These are phyloP conservation scores for Trichophyton simii DNA, from an alignment of 2,329 filamentous ascomycete genomes.

Conservation along the genomic window DNA sequence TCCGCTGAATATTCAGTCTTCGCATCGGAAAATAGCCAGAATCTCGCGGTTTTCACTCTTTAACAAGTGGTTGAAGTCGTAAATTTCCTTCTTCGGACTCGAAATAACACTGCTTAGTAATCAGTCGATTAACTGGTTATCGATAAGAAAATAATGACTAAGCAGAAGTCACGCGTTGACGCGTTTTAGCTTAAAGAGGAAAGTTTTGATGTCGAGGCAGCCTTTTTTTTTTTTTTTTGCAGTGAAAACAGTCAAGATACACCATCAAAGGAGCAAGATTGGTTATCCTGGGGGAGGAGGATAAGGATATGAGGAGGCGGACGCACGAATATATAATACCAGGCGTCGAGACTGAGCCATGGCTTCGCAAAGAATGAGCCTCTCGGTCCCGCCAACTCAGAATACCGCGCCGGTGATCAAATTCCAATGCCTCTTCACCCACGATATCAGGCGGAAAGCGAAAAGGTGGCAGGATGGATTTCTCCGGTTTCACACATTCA, in stretches of 20 bases:
- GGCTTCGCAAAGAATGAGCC: constrained; percentile 11
- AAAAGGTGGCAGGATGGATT: constrained; percentile 92
- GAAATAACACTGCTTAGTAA: not conserved
- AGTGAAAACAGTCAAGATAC: not conserved
- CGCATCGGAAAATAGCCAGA: not conserved
- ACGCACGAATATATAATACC: not conserved
- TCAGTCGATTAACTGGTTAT: not conserved
- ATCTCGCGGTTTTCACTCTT: not conserved
- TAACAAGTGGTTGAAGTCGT: not conserved
- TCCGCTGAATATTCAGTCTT: not conserved
- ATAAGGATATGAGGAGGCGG: not conserved
- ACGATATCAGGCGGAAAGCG: constrained; percentile 72
- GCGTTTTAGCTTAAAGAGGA: not conserved
- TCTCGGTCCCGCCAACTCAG: constrained; percentile 39
- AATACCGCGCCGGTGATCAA: constrained; percentile 66
- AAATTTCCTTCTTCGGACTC: not conserved
- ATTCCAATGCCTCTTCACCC: constrained; percentile 74
- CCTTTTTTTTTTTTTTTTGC: not conserved
- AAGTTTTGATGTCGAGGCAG: not conserved
- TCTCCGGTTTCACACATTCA: constrained; percentile 80
- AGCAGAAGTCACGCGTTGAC: not conserved
- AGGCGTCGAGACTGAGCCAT: not conserved
- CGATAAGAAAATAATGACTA: not conserved
- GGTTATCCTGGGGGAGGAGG: not conserved
- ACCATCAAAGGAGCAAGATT: not conserved